These are phyloP conservation scores for Psilocybe azurescens DNA, from an alignment of 768 basidiomycete species.

Conservation along the genomic window DNA sequence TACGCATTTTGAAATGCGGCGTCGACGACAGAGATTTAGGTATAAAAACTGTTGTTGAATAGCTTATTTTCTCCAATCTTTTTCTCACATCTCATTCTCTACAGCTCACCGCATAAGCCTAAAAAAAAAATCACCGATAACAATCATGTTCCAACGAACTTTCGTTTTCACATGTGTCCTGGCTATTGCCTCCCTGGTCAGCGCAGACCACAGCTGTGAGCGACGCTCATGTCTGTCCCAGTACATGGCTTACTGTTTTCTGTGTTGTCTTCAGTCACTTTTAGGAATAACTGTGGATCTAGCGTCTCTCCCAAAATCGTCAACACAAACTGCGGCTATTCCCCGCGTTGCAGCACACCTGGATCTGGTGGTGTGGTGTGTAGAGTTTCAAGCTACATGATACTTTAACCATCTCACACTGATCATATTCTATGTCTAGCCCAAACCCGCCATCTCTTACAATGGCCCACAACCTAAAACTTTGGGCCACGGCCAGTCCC, in stretches of 20 bases:
- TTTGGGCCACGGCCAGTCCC: conserved; percentile 30
- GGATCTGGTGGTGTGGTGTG: conserved; percentile 38
- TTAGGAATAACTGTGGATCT: conserved; percentile 38
- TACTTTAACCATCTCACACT: not conserved
- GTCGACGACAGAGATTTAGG: not conserved
- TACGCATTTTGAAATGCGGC: not conserved
- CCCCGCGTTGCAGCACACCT: conserved; percentile 40
- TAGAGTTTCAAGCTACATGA: not conserved
- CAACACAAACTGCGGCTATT: conserved; percentile 45
- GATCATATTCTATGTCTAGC: not conserved
- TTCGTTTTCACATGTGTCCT: not conserved
- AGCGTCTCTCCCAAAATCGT: conserved; percentile 40
- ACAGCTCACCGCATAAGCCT: not conserved
- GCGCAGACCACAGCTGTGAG: conserved; percentile 28
- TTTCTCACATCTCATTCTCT: not conserved
- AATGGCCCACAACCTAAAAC: conserved; percentile 38
- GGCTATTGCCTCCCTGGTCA: conserved; percentile 10
- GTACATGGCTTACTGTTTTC: not conserved
- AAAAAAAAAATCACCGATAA: not conserved
- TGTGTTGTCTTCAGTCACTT: conserved; percentile 29
- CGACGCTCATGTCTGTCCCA: not conserved
- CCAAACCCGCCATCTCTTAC: conserved; percentile 16
- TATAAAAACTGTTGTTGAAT: not conserved
- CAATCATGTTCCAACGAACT: conserved; percentile 9
- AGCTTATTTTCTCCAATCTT: not conserved